Evolutionary conservation across 805 yeast species (phyloP), one percentile per base, ranked within the genome.

Genomic region (Sugiyamaella qingdaonensis): DNA sequence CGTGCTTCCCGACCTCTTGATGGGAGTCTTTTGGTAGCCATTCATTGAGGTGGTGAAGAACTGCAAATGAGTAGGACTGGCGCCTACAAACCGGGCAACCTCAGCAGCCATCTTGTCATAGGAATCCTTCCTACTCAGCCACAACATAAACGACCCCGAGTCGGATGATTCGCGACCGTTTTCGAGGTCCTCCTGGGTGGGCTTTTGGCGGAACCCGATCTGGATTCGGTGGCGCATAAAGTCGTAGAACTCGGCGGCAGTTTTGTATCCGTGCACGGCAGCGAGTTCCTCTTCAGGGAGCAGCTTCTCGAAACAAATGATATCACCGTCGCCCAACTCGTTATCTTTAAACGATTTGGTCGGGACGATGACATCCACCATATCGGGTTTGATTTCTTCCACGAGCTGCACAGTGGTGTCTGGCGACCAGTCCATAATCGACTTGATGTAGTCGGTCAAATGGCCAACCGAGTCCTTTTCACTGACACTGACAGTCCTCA

Each of bases 71-170:
- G 75, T 76, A 0, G 91, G 80, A 54, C 83, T 81, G 10, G 79
- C 78, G 4, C 73, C 72, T 13, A 87, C 68, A 41, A 69, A 67
- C 4, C 68, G 64, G 1, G 86, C 91, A 42, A 90, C 78, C 46
- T 77, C 78, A n/a, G 68, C 68, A 0, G 90, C 82, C 35, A 94
- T 68, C 18, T 79, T 82, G 3, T 75, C 72, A 64, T 84, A 88
- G 1, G 76, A 61, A 42, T 82, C 82, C 46, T 75, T 71, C 2
- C 83, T 76, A 3, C 87, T 81, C 4, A 88, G 75, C 91, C 95
- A 86, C 35, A 89, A 65, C 45, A 69, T 69, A 49, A 70, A 50
- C 44, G 63, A 59, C 11, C 71, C 75, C 19, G 64, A 51, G 1
- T 63, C 67, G 10, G 64, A 31, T 2, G 46, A 46, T 2, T 37